phyloP scores from a whole-genome alignment of 2,329 filamentous ascomycete species.

The Zasmidium angulare region DNA sequence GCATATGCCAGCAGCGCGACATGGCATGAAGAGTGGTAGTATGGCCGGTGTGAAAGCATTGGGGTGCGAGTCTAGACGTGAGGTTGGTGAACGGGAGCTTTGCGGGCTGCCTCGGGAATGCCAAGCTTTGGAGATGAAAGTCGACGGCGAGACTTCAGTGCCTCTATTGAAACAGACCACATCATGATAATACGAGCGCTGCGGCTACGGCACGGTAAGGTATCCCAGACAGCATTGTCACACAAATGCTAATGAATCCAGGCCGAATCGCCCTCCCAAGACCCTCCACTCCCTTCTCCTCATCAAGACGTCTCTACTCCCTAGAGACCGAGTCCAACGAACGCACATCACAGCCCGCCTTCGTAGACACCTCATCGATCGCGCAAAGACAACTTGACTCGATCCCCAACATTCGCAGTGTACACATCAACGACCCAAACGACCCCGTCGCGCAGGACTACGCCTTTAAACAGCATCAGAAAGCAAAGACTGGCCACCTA shows the following conservation, averaged over 20 bases:
- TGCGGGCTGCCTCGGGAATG: conserved; percentile 8
- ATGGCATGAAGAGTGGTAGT: conserved; percentile 26
- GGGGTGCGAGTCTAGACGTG: background rate
- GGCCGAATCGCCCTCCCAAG: conserved; percentile 41
- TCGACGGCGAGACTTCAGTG: background rate
- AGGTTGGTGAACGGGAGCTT: background rate
- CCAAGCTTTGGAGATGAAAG: conserved; percentile 12
- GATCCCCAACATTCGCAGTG: conserved; percentile 30
- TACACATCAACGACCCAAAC: conserved; percentile 34
- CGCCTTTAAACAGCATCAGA: conserved; percentile 43
- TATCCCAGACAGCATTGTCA: background rate
- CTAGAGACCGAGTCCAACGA: conserved; percentile 4
- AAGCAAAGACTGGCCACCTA: conserved; percentile 37
- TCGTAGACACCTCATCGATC: background rate
- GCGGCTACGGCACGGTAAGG: conserved; percentile 40
- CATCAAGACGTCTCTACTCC: background rate
- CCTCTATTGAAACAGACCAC: conserved; percentile 4
- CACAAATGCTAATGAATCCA: conserved; percentile 21
- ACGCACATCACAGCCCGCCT: background rate
- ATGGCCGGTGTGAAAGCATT: background rate
- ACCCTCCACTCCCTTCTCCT: background rate
- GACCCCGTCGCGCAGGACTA: conserved; percentile 43
- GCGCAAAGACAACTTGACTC: conserved; percentile 7
- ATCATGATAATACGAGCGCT: conserved; percentile 47
- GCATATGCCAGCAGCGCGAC: conserved; percentile 16